Conservation (phyloP, 805 yeast species). For the Barnettozyma vustinii region DNA sequence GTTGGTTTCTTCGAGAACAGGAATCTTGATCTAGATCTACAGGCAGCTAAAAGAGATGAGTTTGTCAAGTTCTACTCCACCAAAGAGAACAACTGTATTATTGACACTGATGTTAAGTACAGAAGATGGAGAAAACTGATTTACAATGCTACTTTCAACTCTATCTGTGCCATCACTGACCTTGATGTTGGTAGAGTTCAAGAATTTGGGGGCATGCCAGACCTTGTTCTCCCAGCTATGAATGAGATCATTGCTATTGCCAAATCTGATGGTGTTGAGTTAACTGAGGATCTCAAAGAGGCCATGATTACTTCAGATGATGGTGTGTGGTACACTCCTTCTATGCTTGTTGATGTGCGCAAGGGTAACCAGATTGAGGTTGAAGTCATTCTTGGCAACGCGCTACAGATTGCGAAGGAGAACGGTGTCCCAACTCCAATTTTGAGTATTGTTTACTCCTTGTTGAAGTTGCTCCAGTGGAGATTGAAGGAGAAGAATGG, state of each 20-base stretch:
- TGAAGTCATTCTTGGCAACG: slow-evolving; percentile 68
- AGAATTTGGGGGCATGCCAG: slow-evolving; percentile 37
- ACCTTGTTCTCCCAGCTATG: slow-evolving; percentile 55
- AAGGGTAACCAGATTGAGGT: slow-evolving; percentile 66
- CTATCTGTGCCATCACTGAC: slow-evolving; percentile 53
- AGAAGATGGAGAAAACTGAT: slow-evolving; percentile 64
- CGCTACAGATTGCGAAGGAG: slow-evolving; percentile 45
- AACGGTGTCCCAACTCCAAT: slow-evolving; percentile 50
- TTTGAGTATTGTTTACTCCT: slow-evolving; percentile 49
- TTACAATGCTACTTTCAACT: slow-evolving; percentile 64
- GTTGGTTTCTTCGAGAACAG: slow-evolving; percentile 46
- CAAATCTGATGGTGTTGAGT: slow-evolving; percentile 55
- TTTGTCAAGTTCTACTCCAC: slow-evolving; percentile 43
- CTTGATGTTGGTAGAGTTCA: slow-evolving; percentile 54
- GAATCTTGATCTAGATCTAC: slow-evolving; percentile 22
- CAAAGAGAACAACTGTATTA: slow-evolving; percentile 35
- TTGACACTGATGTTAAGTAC: slow-evolving; percentile 41
- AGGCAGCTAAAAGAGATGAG: slow-evolving; percentile 32
- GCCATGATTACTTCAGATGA: slow-evolving; percentile 53
- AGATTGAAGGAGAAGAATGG: slow-evolving; percentile 55
- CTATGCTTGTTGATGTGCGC: slow-evolving; percentile 65
- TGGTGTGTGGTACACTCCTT: slow-evolving; percentile 56
- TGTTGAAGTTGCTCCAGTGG: slow-evolving; percentile 59
- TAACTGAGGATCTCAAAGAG: slow-evolving; percentile 46
- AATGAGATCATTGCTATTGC: slow-evolving; percentile 61